Percentiles rank a stretch among this genome's conserved stretches.
phyloP scores from a whole-genome alignment of 371 early-diverging fungal genomes.

The Blakeslea trispora region DNA sequence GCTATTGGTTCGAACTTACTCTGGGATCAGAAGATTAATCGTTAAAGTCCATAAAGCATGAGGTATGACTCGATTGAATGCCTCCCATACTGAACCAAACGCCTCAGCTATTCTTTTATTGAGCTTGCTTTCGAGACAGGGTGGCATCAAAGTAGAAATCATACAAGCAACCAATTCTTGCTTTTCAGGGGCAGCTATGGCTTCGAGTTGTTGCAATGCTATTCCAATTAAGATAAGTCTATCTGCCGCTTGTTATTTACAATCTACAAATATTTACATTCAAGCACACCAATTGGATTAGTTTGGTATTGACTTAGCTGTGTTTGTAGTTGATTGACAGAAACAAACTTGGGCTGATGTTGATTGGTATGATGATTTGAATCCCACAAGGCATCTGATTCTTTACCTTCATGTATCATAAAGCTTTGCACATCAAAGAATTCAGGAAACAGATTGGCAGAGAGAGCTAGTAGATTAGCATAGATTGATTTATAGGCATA shows the following conservation, averaged over 20 bases:
- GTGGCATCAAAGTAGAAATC: conserved; percentile 21
- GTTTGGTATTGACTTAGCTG: conserved; percentile 18
- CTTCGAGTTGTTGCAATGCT: conserved; percentile 21
- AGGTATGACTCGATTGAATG: conserved; percentile 41
- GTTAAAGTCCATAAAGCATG: conserved; percentile 45
- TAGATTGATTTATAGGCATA: conserved; percentile 43
- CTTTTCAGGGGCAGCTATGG: conserved; percentile 10
- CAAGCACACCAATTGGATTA: conserved; percentile 8
- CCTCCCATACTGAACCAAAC: conserved; percentile 44
- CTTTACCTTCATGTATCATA: conserved; percentile 43
- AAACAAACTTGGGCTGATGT: conserved; percentile 6
- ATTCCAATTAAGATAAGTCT: neutral
- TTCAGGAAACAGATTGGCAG: conserved; percentile 51
- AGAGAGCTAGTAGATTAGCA: conserved; percentile 42
- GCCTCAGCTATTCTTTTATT: conserved; percentile 29
- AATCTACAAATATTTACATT: conserved; percentile 8
- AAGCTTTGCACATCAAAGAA: conserved; percentile 51
- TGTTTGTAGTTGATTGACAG: conserved; percentile 3
- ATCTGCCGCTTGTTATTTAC: no score
- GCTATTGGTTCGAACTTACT: neutral
- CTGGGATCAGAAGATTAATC: conserved; percentile 13
- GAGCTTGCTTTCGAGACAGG: conserved; percentile 30
- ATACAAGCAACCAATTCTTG: conserved; percentile 21
- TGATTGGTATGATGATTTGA: neutral
- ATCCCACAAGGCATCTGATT: conserved; percentile 21